Evolutionary conservation across 805 yeast genomes (phyloP).

Genomic region (Candida sakaeoensis): DNA sequence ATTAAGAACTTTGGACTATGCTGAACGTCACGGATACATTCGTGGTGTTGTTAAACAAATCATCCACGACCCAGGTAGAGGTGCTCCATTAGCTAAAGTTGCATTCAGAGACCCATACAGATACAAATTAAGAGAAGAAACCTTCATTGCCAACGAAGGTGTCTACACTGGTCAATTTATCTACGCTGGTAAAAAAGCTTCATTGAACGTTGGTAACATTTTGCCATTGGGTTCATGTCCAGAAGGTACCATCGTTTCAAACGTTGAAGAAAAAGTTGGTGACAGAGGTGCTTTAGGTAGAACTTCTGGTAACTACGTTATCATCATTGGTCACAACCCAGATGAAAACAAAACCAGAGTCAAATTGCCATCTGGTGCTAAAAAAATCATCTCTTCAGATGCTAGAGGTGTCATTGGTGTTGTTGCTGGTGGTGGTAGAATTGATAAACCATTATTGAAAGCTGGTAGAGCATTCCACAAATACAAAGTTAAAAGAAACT

Average conservation of each 20-base stretch:
- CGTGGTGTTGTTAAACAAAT: constrained; percentile 99
- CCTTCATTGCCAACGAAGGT: constrained; percentile 99
- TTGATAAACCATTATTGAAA: constrained; percentile 98
- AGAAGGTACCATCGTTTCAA: constrained; percentile 98
- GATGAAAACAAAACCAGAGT: constrained; percentile 99
- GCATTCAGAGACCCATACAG: constrained; percentile 99
- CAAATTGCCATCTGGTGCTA: constrained; percentile 98
- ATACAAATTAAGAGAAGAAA: constrained; percentile 97
- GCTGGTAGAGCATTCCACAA: constrained; percentile 99
- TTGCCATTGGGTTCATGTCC: constrained; percentile 96
- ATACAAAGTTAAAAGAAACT: constrained; percentile 99
- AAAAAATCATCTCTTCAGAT: constrained; percentile 90
- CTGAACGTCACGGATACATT: constrained; percentile 99
- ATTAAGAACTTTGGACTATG: constrained; percentile 97
- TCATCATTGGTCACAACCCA: constrained; percentile 98
- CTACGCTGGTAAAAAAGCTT: constrained; percentile 98
- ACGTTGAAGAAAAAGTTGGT: constrained; percentile 98
- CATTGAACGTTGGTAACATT: constrained; percentile 94
- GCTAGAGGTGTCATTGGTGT: constrained; percentile 99
- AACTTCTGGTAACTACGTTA: constrained; percentile 99
- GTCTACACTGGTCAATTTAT: constrained; percentile 99
- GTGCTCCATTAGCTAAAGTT: constrained; percentile 99
- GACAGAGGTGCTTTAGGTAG: constrained; percentile 99
- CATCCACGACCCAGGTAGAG: constrained; percentile 99
- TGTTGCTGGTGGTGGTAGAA: constrained; percentile 99